A percentile compares a stretch with the other conserved stretches of the same genome.
Evolutionary conservation across 2,329 filamentous ascomycete genomes (phyloP).

Genomic region (Drechslera avenae): DNA sequence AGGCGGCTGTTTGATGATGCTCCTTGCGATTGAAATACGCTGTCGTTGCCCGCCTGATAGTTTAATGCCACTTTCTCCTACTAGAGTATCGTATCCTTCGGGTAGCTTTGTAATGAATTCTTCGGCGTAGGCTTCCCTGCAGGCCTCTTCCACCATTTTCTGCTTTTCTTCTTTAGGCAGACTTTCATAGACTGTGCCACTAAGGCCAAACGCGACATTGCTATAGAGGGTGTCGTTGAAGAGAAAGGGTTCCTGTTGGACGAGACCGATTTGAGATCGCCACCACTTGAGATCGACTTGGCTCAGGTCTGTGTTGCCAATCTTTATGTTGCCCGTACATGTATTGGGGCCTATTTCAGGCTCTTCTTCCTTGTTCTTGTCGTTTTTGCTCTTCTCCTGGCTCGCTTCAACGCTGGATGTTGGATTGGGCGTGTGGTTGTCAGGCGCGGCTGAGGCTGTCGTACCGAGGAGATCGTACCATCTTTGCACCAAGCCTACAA

Average conservation of each 20-base stretch:
- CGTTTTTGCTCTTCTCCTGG: constrained; percentile 15
- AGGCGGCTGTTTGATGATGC: constrained; percentile 68
- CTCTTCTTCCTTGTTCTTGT: constrained; percentile 20
- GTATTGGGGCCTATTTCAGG: constrained; percentile 36
- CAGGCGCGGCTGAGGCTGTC: constrained; percentile 11
- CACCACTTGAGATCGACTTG: constrained; percentile 51
- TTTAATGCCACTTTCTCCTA: constrained; percentile 78
- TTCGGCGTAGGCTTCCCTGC: constrained; percentile 47
- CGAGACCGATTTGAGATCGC: constrained; percentile 53
- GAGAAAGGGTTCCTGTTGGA: constrained; percentile 50
- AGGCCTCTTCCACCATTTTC: constrained; percentile 55
- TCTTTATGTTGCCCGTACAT: constrained; percentile 39
- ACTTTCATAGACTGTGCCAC: constrained; percentile 55
- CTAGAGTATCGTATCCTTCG: constrained; percentile 71
- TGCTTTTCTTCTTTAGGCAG: constrained; percentile 61
- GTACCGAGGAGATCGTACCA: constrained; percentile 66
- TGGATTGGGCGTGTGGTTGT: constrained; percentile 2
- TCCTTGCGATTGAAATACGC: constrained; percentile 75
- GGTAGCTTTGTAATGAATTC: constrained; percentile 47
- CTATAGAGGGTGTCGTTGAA: constrained; percentile 50
- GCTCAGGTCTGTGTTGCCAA: constrained; percentile 37
- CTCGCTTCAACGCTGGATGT: neutral
- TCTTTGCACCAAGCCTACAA: constrained; percentile 71
- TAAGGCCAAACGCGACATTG: constrained; percentile 48
- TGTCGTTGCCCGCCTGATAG: constrained; percentile 87